These are phyloP conservation scores for Inonotus obliquus DNA, from an alignment of 1,284 basidiomycete genomes.

Conservation along the genomic window DNA sequence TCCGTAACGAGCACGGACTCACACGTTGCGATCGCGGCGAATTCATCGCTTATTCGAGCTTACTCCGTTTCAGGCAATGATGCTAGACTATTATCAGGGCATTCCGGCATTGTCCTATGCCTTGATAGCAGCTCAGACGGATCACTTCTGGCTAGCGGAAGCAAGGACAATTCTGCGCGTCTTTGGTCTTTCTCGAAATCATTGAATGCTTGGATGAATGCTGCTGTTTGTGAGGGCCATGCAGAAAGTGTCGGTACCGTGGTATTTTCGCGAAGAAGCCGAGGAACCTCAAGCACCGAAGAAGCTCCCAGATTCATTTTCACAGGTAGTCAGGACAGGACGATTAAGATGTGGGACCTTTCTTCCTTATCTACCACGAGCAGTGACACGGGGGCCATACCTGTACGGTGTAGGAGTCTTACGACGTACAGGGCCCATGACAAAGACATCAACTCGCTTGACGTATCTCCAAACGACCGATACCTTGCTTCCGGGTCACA, in stretches of 20 bases:
- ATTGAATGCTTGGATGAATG: constrained; percentile 68
- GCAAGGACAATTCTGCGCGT: constrained; percentile 87
- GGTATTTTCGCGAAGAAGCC: constrained; percentile 58
- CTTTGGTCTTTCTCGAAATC: constrained; percentile 66
- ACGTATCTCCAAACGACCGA: constrained; percentile 87
- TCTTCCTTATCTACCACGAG: constrained; percentile 28
- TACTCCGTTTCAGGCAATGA: constrained; percentile 75
- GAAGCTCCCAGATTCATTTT: constrained; percentile 65
- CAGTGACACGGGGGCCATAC: constrained; percentile 25
- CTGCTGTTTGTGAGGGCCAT: constrained; percentile 90
- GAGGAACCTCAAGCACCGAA: constrained; percentile 25
- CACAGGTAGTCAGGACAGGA: constrained; percentile 94
- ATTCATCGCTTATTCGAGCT: constrained; percentile 87
- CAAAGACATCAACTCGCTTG: constrained; percentile 97
- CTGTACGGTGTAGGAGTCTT: constrained; percentile 67
- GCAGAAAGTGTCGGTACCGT: constrained; percentile 92
- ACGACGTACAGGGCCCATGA: constrained; percentile 94
- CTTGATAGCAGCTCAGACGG: constrained; percentile 70
- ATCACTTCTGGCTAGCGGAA: constrained; percentile 79
- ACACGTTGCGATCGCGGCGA: constrained; percentile 91
- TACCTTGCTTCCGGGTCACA: constrained; percentile 93
- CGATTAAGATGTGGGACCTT: constrained; percentile 98
- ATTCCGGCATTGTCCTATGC: constrained; percentile 88
- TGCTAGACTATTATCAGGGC: constrained; percentile 80
- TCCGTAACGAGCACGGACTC: constrained; percentile 47